These are phyloP conservation scores for Pochonia chlamydosporia DNA, from an alignment of 2,329 filamentous ascomycete species.

Conservation along the genomic window DNA sequence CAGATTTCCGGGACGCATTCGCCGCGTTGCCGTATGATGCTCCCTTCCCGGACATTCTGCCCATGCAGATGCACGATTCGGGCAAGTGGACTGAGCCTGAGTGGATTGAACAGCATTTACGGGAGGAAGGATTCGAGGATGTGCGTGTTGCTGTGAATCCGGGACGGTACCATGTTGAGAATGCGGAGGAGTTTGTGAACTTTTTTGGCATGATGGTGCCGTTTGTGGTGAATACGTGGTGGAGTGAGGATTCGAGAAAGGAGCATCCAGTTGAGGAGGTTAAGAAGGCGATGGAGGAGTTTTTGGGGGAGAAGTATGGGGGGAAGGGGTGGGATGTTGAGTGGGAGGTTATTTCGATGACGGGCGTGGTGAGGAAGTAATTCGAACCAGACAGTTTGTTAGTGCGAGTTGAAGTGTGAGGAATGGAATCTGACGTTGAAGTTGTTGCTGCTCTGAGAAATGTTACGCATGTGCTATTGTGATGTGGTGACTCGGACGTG, in stretches of 20 bases:
- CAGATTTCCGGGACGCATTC: slow-evolving; percentile 33
- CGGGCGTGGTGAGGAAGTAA: background rate
- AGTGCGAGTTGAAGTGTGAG: background rate
- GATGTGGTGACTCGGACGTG: too few species aligned
- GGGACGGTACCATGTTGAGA: slow-evolving; percentile 23
- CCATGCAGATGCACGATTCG: slow-evolving; percentile 34
- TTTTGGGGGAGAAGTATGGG: slow-evolving; percentile 34
- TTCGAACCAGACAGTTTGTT: background rate
- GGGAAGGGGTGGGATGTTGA: background rate
- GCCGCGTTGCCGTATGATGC: slow-evolving; percentile 33
- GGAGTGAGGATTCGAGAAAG: slow-evolving; percentile 31
- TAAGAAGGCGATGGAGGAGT: slow-evolving; percentile 24
- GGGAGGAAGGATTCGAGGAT: slow-evolving; percentile 29
- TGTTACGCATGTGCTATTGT: too few species aligned
- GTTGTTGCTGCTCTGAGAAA: too few species aligned
- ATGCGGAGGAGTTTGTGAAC: slow-evolving; percentile 28
- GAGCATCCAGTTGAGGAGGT: slow-evolving; percentile 32
- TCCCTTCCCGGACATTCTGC: slow-evolving; percentile 25
- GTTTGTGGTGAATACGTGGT: slow-evolving; percentile 30
- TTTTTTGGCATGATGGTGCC: slow-evolving; percentile 32
- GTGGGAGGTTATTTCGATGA: background rate
- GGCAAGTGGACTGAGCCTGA: slow-evolving; percentile 33
- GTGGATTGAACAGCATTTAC: slow-evolving; percentile 32
- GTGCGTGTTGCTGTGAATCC: slow-evolving; percentile 27
- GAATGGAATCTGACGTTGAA: too few species aligned